These are phyloP conservation scores for Sequoia sempervirens DNA, from an alignment of 75 land plant genomes.

Conservation along the genomic window DNA sequence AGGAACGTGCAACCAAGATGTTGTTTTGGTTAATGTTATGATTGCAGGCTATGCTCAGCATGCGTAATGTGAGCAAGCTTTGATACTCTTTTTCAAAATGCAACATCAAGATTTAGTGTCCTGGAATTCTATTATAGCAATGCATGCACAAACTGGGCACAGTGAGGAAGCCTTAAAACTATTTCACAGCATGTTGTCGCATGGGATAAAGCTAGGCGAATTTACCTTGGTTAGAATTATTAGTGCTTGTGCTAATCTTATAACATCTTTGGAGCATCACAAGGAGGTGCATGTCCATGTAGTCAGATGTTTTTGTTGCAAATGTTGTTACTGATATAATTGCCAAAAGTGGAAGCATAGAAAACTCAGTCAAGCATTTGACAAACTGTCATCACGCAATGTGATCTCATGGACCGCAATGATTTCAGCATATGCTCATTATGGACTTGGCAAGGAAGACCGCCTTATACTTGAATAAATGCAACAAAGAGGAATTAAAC, in stretches of 20 bases:
- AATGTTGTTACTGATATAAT: slow-evolving; percentile 47
- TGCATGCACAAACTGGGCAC: slow-evolving; percentile 42
- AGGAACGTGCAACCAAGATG: background rate
- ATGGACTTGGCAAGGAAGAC: slow-evolving; percentile 2
- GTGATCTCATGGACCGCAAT: slow-evolving; percentile 71
- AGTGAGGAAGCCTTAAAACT: slow-evolving; percentile 18
- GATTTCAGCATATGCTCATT: slow-evolving; percentile 57
- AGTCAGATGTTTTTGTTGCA: background rate
- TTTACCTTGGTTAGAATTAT: slow-evolving; percentile 42
- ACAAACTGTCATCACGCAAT: slow-evolving; percentile 40
- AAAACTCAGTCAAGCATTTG: slow-evolving; percentile 39
- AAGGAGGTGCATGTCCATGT: slow-evolving; percentile 34
- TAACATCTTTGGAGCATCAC: slow-evolving; percentile 20
- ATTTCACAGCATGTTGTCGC: slow-evolving; percentile 45
- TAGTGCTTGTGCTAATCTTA: slow-evolving; percentile 19
- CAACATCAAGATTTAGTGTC: slow-evolving; percentile 36
- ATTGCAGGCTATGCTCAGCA: slow-evolving; percentile 9
- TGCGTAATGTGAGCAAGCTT: slow-evolving; percentile 19
- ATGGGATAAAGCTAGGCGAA: slow-evolving; percentile 29
- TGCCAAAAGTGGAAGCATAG: slow-evolving; percentile 51
- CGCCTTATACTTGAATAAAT: background rate
- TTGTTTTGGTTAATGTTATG: slow-evolving; percentile 3
- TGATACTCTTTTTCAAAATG: slow-evolving; percentile 25
- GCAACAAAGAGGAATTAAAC: background rate
- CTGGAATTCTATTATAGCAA: slow-evolving; percentile 54